Evolutionary conservation across 169 alveolate species (phyloP), one percentile per base, ranked within the genome.

Genomic region (Plasmodium gonderi): DNA sequence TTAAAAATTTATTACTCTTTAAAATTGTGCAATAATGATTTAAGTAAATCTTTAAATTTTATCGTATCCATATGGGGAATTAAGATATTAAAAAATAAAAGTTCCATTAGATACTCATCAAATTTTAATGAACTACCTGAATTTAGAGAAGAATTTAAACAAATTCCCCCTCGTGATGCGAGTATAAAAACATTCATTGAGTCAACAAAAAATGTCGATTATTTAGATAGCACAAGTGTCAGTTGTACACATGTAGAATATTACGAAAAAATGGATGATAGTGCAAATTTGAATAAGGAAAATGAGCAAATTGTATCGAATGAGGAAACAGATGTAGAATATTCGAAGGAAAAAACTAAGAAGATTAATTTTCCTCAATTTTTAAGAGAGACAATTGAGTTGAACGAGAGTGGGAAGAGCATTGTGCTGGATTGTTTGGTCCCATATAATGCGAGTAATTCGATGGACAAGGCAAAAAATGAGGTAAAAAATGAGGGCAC

Each of bases 21-120:
- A 60, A 87, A 87, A 33, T 7, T 87, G 38, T 87, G 93, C 67
- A 87, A 75, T 51, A 87, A 87, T 87, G 79, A 87, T 64, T 29
- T 87, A 31, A 60, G 79, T 54, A 87, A 75, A 45, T 49, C 80
- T 26, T 33, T 87, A 29, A 75, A 74, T 54, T 75, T 87, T 75
- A 87, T 87, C 29, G 78, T 75, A 2, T 54, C 51, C 67, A 75
- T 60, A 20, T 87, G 93, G 93, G 93, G 93, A 26, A 17, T 87
- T 17, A 26, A 74, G 5, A 87, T 76, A 7, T 51, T 87, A 87
- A 87, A 75, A 74, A 76, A 38, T 23, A 44, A 75, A 49, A n/a
- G 87, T 20, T 51, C 65, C 79, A 49, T 42, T 38, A 87, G 79
- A 23, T 75, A 74, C 26, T 26, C 54, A 38, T 33, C 79, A 7